Conservation (phyloP, 495 filamentous ascomycete species). For the Penicillium turbatum region DNA sequence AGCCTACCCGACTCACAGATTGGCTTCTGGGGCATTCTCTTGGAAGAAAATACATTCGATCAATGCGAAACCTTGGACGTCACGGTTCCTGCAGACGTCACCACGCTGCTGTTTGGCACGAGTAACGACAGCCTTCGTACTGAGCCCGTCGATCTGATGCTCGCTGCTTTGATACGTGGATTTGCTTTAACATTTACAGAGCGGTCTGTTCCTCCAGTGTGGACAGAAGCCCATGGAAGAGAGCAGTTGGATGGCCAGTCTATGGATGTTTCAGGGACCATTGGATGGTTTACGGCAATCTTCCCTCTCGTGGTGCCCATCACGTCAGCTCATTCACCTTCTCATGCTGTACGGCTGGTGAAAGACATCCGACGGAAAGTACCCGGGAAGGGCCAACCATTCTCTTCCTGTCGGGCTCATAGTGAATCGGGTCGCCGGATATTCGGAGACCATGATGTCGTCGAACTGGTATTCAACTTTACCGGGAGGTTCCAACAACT, state of each 20-base stretch:
- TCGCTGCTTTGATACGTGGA: slow-evolving; percentile 34
- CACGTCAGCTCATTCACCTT: too few relatives aligned
- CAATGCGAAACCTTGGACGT: not conserved
- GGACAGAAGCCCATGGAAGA: slow-evolving; percentile 42
- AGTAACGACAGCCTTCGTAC: slow-evolving; percentile 33
- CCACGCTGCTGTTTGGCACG: slow-evolving; percentile 24
- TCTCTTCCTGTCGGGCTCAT: too few relatives aligned
- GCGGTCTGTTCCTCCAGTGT: slow-evolving; percentile 38
- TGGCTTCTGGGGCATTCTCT: not conserved
- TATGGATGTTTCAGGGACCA: slow-evolving; percentile 40
- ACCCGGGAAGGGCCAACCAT: too few relatives aligned
- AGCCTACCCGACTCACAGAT: not conserved
- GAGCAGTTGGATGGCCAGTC: slow-evolving; percentile 26
- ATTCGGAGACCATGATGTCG: too few relatives aligned
- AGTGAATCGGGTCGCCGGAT: too few relatives aligned
- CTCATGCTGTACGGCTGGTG: too few relatives aligned
- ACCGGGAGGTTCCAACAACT: too few relatives aligned
- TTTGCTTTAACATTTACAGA: slow-evolving; percentile 38
- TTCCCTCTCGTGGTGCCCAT: too few relatives aligned
- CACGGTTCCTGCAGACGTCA: slow-evolving; percentile 8
- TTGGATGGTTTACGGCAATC: not conserved
- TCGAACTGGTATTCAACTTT: too few relatives aligned
- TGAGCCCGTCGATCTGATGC: slow-evolving; percentile 38
- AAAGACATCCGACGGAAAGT: too few relatives aligned
- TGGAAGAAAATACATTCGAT: not conserved